phyloP scores from a whole-genome alignment of 1,284 basidiomycete genomes.

The Kalmanozyma brasiliensis region DNA sequence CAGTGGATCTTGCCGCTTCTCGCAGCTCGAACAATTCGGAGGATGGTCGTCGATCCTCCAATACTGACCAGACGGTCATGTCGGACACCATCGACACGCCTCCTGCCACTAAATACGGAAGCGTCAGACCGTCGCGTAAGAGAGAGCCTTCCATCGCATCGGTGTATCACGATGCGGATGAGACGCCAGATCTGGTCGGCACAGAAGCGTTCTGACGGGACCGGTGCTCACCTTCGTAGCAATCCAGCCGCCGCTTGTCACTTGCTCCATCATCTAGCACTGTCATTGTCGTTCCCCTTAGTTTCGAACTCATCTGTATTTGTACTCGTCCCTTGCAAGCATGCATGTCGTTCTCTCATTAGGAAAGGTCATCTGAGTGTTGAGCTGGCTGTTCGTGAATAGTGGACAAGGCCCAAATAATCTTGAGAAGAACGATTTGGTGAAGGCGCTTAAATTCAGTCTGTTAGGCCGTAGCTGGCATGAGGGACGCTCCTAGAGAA shows the following conservation, averaged over 20 bases:
- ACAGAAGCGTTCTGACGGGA: too few relatives aligned
- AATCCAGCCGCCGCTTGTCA: too few relatives aligned
- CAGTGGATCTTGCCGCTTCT: slow-evolving; percentile 7
- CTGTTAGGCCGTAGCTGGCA: slow-evolving; percentile 5
- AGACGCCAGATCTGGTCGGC: not conserved
- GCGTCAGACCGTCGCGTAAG: slow-evolving; percentile 7
- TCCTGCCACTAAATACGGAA: not conserved
- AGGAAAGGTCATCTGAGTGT: not conserved
- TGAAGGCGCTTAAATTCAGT: too few relatives aligned
- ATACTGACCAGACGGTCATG: slow-evolving; percentile 22
- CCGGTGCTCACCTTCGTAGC: not conserved
- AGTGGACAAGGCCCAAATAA: not conserved
- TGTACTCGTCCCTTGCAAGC: slow-evolving; percentile 7
- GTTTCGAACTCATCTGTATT: too few relatives aligned
- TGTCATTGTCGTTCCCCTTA: too few relatives aligned
- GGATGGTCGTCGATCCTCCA: slow-evolving; percentile 21
- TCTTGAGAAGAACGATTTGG: too few relatives aligned
- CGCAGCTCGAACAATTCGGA: slow-evolving; percentile 16
- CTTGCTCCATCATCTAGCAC: not conserved
- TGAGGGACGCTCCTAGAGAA: not conserved
- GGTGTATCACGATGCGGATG: slow-evolving; percentile 32
- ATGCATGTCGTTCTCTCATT: not conserved
- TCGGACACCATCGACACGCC: slow-evolving; percentile 16
- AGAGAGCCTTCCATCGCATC: slow-evolving; percentile 24
- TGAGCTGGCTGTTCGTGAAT: not conserved